Base-by-base conservation (phyloP, 139 green algal species). In the Tetraselmis striata region DNA sequence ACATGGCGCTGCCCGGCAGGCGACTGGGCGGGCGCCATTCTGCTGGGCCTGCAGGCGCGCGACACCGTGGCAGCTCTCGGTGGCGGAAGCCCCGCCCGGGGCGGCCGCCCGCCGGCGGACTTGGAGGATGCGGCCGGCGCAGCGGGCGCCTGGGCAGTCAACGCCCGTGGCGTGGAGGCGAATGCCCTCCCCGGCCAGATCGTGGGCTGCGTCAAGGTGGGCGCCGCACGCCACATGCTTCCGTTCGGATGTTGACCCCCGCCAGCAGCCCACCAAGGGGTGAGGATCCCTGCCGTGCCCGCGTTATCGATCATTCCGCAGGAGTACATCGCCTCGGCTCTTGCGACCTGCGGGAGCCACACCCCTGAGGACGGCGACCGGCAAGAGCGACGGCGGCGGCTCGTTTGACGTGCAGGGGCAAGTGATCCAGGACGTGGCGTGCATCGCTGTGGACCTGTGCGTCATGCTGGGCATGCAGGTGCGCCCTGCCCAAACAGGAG, bases 371-470 rank as follows among this genome's bases (percentile, higher is more conserved):
- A n/a, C n/a, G n/a, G n/a, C n/a, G n/a, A n/a, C n/a, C n/a, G n/a
- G n/a, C n/a, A n/a, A n/a, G n/a, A n/a, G n/a, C n/a, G n/a, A n/a
- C n/a, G n/a, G n/a, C n/a, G n/a, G 45, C 11, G 45, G 18, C 11
- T 18, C 45, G 11, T 67, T 18, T 18, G 45, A 5, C 11, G 11
- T 67, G 45, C 45, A 67, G 45, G 59, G 24, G 24, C n/a, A 78
- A 78, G 1, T 67, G 26, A 45, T 31, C 23, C 32, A 29, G 59
- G 80, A 29, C 45, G 77, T 74, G 22, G 76, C 31, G 26, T 78
- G 58, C 31, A 59, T 29, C 58, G 80, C 59, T 27, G 58, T 2
- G 59, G 77, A 58, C 59, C 31, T 76, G 80, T 79, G 59, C 59
- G 28, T 79, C 45, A 67, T 67, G 45, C 45, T 67, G 45, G 11